Evolutionary conservation across 164 flowering plant species (phyloP), one percentile per base, ranked within the genome.

Genomic region (Aristolochia fimbriata): DNA sequence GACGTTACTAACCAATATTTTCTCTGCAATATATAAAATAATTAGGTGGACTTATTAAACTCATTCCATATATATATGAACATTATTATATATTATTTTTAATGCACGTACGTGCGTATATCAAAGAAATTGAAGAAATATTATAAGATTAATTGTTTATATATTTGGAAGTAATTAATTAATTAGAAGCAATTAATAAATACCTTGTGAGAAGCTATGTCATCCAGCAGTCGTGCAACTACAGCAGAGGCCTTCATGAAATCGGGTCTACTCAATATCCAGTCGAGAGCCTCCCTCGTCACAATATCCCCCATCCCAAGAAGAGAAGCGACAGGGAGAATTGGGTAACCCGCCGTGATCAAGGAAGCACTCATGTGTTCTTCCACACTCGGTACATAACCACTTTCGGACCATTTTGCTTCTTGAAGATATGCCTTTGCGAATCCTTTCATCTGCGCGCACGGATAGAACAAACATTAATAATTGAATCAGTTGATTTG

Each of bases 141-240:
- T 7, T 31, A 7, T 3, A 31, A 31, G 3, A 3, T 3, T 7
- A 7, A 3, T 31, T 7, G 7, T 31, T 3, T 31, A 3, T 31
- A 3, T 31, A 3, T 3, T 31, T 3, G 3, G 37, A 31, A 7
- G 7, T 3, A 48, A 16, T 8, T 19, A 15, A 47, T n/a, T n/a
- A n/a, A n/a, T n/a, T n/a, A n/a, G n/a, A n/a, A n/a, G n/a, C n/a
- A n/a, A n/a, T n/a, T n/a, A n/a, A n/a, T n/a, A n/a, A n/a, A n/a
- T 60, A 73, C 76, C 71, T 75, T 47, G 41, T 70, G 71, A 7
- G 69, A 58, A 1, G 50, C 68, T 1, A 74, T 64, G 47, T 76
- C 83, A 57, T 77, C 67, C 50, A 65, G 46, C 30, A 77, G 64
- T 12, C 79, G 66, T 27, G 47, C 19, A 19, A 67, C 60, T 3